A percentile compares a stretch with the other conserved stretches of the same genome.
These are phyloP conservation scores for Dioscorea zingiberensis DNA, from an alignment of 106 monocot genomes.

Conservation along the genomic window DNA sequence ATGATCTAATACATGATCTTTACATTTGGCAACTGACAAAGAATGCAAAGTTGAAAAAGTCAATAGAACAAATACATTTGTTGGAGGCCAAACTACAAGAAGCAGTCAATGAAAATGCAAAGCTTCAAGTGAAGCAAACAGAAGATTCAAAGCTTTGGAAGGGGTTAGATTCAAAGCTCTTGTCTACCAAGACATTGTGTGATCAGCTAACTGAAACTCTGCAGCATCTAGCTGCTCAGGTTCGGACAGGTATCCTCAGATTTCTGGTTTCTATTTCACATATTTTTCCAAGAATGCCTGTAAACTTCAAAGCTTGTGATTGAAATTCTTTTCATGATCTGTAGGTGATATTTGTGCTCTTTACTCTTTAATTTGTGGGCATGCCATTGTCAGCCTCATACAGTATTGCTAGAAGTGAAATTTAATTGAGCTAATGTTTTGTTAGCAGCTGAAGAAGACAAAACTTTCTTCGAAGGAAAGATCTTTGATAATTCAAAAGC, in stretches of 20 bases:
- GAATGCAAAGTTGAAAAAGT: constrained; percentile 74
- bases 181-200: constrained; percentile 75
- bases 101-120: constrained; percentile 82
- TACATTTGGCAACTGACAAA: constrained; percentile 17
- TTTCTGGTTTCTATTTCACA: constrained; percentile 1
- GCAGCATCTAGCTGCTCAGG: constrained; percentile 55
- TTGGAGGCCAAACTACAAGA: constrained; percentile 78
- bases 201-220: constrained; percentile 86
- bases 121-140: constrained; percentile 67
- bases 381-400: no score
- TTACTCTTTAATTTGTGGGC: no score
- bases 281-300: no score
- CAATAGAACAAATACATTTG: constrained; percentile 72
- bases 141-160: constrained; percentile 92
- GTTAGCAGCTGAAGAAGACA: constrained; percentile 81
- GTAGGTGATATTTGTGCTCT: no score
- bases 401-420: no score
- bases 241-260: constrained; percentile 41
- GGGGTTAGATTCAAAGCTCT: constrained; percentile 79
- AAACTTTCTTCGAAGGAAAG: constrained; percentile 69
- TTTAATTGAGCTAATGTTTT: not conserved
- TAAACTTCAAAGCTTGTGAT: no score
- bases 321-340: no score
- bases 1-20: not conserved
- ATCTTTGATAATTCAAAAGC: constrained; percentile 47